These are phyloP conservation scores for Grosmannia huntii DNA, from an alignment of 2,329 filamentous ascomycete species.

Conservation along the genomic window DNA sequence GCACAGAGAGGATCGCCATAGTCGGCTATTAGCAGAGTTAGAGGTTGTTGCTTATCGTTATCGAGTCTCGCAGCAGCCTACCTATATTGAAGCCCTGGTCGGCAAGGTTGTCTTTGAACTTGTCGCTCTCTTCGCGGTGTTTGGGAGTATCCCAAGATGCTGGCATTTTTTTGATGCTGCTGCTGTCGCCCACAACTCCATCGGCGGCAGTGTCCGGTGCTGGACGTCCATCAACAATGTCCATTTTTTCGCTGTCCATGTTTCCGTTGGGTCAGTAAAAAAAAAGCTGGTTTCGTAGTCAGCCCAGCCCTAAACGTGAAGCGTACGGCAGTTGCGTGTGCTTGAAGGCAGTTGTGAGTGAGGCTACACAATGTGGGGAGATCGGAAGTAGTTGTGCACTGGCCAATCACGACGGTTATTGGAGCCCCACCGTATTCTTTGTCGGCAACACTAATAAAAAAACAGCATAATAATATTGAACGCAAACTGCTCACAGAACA, in stretches of 20 bases:
- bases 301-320: neutral
- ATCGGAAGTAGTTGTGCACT: neutral
- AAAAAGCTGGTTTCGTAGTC: neutral
- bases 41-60: neutral
- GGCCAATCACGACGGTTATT: neutral
- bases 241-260: slow-evolving; percentile 12
- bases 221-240: slow-evolving; percentile 1
- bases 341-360: neutral
- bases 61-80: slow-evolving; percentile 13
- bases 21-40: slow-evolving; percentile 16
- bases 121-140: slow-evolving; percentile 30
- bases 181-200: neutral
- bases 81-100: slow-evolving; percentile 35
- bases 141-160: slow-evolving; percentile 18
- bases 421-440: neutral
- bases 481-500: neutral
- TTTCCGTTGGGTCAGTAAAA: neutral
- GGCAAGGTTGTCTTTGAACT: slow-evolving; percentile 23
- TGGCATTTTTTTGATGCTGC: neutral
- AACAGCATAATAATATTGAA: neutral
- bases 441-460: neutral
- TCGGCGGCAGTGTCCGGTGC: neutral
- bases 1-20: slow-evolving; percentile 35
- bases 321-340: too few species aligned
- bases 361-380: neutral